Evolutionary conservation across 148 eudicot genomes (phyloP), one percentile per base, ranked within the genome.

Genomic region (Linanthus parryae): DNA sequence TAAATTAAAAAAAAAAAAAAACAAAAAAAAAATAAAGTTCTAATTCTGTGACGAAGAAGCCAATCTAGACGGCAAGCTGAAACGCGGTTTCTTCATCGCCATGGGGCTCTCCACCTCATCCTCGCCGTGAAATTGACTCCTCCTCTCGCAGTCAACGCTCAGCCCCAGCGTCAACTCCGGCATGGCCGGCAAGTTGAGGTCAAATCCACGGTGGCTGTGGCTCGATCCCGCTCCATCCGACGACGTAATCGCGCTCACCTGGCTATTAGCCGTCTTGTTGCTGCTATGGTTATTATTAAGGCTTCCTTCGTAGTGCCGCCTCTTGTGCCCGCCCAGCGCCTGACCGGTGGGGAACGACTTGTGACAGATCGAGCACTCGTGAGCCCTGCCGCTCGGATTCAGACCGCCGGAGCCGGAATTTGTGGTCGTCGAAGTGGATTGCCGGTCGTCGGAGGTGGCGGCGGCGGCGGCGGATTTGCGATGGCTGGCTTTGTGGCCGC

Each of bases 401-500:
- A 73, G 37, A 14, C 33, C 8, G 37, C 40, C 13, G 38, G 63
- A n/a, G 22, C 54, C 8, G 14, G 66, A 1, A 6, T 52, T 40
- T 15, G 62, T 21, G 0, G 59, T 26, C 10, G 52, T 16, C 42
- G 73, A 33, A 4, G 54, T 16, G 28, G 68, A 41, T 0, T 35
- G 30, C 23, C 31, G 34, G 59, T 42, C 18, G 25, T 44, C 60
- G 8, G 44, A 37, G 3, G 41, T n/a, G 18, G 61, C 39, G 5
- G 58, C n/a, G 8, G 15, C 11, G 30, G 63, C 55, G 37, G 73
- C 35, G 31, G 0, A 29, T 48, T 75, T 82, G 0, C 88, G 79
- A 73, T 82, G 88, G 45, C 88, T 82, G 7, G 88, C 79, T n/a
- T 82, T 82, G 60, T 82, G 88, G 0, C 88, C 88, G 16, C 88